phyloP scores from a whole-genome alignment of 345 rosid genomes.

The Brassica napus region DNA sequence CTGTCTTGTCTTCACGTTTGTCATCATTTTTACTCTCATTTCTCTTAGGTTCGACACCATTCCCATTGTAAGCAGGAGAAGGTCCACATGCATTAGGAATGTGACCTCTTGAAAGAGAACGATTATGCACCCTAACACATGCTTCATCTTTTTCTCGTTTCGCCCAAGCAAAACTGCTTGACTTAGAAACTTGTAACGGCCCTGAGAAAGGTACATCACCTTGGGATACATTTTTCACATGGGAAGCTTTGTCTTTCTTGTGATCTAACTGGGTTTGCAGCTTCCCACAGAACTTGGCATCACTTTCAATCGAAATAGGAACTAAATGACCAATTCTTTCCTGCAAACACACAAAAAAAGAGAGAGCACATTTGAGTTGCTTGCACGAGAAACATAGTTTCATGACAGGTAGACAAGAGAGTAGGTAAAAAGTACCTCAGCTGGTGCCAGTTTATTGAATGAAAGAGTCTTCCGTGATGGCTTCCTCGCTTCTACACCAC shows the following conservation, averaged over 20 bases:
- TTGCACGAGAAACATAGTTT: constrained; percentile 14
- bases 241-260: constrained; percentile 58
- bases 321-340: constrained; percentile 43
- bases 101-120: constrained; percentile 70
- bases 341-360: too few relatives aligned
- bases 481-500: constrained; percentile 67
- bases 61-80: too few relatives aligned
- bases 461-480: constrained; percentile 59
- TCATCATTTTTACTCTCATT: constrained; percentile 43
- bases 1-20: constrained; percentile 40
- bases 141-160: constrained; percentile 69
- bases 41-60: constrained; percentile 48
- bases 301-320: constrained; percentile 35
- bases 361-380: constrained; percentile 10
- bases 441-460: constrained; percentile 66
- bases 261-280: constrained; percentile 49
- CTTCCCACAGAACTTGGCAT: constrained; percentile 45
- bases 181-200: constrained; percentile 77
- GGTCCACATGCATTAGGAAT: constrained; percentile 50
- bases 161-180: constrained; percentile 97
- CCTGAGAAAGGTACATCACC: constrained; percentile 90
- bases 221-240: constrained; percentile 84
- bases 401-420: constrained; percentile 14
- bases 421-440: constrained; percentile 54
- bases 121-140: constrained; percentile 48